Base-by-base conservation (phyloP, 495 filamentous ascomycete genomes). In the Neurospora sp. region DNA sequence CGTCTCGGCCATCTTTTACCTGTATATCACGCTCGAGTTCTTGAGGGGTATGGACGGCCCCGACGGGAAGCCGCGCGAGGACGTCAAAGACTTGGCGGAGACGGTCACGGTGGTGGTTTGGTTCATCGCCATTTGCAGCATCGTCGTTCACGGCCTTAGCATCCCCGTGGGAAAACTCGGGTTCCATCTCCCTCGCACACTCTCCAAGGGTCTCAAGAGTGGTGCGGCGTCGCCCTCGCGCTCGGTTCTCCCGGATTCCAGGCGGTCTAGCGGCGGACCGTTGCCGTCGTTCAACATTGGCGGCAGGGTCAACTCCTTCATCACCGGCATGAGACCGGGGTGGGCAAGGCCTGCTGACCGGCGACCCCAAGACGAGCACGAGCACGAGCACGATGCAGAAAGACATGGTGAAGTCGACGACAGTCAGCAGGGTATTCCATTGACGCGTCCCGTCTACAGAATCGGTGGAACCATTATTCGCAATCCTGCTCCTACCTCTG, bases 1-100 rank as follows among this genome's bases (percentile, higher is more conserved):
- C n/a, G 93, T 97, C 7, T 93, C 91, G 62, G 93, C 94, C 5
- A 87, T 97, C 60, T 97, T 97, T 81, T 97, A 97, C 79, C 86
- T 97, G 27, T 95, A 93, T 75, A 84, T 97, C 76, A 90, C 87
- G 41, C 83, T 91, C 2, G 91, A 95, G 49, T 97, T 93, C 75
- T 75, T 93, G 16, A 77, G 82, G 16, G 80, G 78, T 2, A 83
- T 92, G 4, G 85, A 91, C 72, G 80, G 82, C 72, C 23, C 54
- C 23, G 27, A 66, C 54, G 54, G 54, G 7, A 76, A 86, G 39
- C 81, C 89, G 23, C 87, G 93, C 39, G 85, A 83, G 69, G 94
- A 97, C 79, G 91, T 93, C 8, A 77, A 83, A 39, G 80, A 84
- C 20, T 82, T 96, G 11, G 83, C 82, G 40, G 92, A 95, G 74